Percentiles rank a stretch among this genome's conserved stretches.
These are phyloP conservation scores for Sporothrix pseudoabietina DNA, from an alignment of 2,329 filamentous ascomycete species.

Conservation along the genomic window DNA sequence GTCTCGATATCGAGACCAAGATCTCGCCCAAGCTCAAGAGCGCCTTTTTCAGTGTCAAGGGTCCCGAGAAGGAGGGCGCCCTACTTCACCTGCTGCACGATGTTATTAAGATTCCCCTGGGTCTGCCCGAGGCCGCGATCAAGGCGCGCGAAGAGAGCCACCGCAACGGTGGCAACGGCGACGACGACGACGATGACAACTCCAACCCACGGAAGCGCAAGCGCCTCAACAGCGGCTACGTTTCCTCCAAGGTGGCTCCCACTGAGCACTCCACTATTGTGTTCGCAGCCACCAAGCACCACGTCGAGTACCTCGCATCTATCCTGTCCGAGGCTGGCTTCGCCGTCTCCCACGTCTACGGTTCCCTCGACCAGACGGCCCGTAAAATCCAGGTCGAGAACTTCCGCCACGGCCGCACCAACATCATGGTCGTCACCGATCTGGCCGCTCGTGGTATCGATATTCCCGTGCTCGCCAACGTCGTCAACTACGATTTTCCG, in stretches of 20 bases:
- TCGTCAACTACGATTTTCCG: constrained; percentile 98
- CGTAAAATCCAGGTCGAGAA: constrained; percentile 89
- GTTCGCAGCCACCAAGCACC: constrained; percentile 93
- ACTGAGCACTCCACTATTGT: constrained; percentile 92
- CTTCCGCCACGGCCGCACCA: constrained; percentile 80
- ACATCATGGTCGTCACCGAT: constrained; percentile 94
- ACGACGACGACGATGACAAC: constrained; percentile 34
- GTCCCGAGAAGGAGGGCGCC: constrained; percentile 89
- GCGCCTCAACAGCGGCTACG: constrained; percentile 54
- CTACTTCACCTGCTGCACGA: constrained; percentile 86
- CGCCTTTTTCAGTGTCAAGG: constrained; percentile 92
- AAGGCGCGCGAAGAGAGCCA: constrained; percentile 44
- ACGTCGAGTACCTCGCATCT: constrained; percentile 87
- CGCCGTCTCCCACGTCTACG: constrained; percentile 90
- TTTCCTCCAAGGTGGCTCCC: constrained; percentile 66
- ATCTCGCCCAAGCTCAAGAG: constrained; percentile 94
- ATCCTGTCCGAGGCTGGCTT: constrained; percentile 83
- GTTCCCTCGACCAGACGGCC: constrained; percentile 89
- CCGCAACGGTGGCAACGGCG: not conserved
- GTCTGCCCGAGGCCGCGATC: constrained; percentile 56
- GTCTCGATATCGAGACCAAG: constrained; percentile 92
- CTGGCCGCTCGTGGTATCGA: constrained; percentile 96
- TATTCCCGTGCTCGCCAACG: constrained; percentile 92
- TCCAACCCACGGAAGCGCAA: constrained; percentile 75
- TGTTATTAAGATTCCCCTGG: constrained; percentile 86